Evolutionary conservation across 768 basidiomycete genomes (phyloP).

Genomic region (Suillus fuscotomentosus): DNA sequence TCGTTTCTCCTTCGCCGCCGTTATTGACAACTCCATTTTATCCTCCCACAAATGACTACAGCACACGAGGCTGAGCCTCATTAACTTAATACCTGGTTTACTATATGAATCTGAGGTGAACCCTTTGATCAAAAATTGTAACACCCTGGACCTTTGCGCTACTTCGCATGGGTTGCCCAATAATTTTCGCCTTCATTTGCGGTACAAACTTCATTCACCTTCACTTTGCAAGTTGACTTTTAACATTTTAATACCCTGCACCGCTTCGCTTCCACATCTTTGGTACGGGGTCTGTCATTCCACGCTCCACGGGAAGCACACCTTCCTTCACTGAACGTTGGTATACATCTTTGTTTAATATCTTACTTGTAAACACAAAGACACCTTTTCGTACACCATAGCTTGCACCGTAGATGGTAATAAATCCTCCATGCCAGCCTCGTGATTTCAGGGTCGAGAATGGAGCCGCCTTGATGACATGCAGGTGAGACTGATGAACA

Average conservation of each 20-base stretch:
- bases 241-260: constrained; percentile 2
- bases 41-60: constrained; percentile 15
- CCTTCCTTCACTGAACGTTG: background rate
- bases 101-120: constrained; percentile 12
- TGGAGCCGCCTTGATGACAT: background rate
- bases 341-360: constrained; percentile 2
- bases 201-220: constrained; percentile 18
- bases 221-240: background rate
- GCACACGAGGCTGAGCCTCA: constrained; percentile 9
- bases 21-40: constrained; percentile 31
- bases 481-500: background rate
- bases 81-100: constrained; percentile 15
- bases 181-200: constrained; percentile 12
- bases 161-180: constrained; percentile 6
- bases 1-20: constrained; percentile 23
- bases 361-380: constrained; percentile 1
- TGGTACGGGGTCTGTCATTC: background rate
- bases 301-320: background rate
- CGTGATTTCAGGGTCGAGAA: background rate
- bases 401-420: background rate
- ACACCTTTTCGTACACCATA: background rate
- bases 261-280: background rate
- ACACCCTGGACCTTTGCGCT: constrained; percentile 3
- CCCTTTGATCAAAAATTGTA: constrained; percentile 9
- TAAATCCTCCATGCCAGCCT: background rate